A percentile compares a stretch with the other conserved stretches of the same genome.
phyloP scores from a whole-genome alignment of 2,329 filamentous ascomycete species.

The Hymenoscyphus fructigenus region DNA sequence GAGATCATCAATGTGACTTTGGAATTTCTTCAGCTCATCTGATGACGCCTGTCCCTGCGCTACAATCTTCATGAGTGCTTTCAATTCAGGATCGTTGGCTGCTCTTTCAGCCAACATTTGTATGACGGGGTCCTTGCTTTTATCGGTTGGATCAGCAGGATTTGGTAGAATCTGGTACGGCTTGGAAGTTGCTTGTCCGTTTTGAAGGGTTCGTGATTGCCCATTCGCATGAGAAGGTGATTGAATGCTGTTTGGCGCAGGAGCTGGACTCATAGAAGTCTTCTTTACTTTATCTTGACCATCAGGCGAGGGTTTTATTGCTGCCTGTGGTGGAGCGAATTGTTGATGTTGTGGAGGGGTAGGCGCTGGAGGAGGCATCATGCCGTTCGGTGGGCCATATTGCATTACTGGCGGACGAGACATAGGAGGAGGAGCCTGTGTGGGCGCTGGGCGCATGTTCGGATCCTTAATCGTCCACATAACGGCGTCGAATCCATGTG shows the following conservation, averaged over 20 bases:
- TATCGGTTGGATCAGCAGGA: constrained; percentile 30
- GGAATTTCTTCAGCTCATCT: constrained; percentile 72
- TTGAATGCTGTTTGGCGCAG: constrained; percentile 12
- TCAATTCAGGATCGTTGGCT: constrained; percentile 68
- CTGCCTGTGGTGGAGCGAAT: constrained; percentile 30
- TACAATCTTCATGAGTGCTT: constrained; percentile 80
- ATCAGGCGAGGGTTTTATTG: constrained; percentile 27
- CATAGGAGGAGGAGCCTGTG: constrained; percentile 36
- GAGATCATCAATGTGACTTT: constrained; percentile 77
- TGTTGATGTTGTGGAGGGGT: constrained; percentile 36
- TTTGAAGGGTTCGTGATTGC: constrained; percentile 13
- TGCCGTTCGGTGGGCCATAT: constrained; percentile 63
- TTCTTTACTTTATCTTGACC: constrained; percentile 24
- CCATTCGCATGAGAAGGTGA: constrained; percentile 1
- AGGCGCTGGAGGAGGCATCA: constrained; percentile 54
- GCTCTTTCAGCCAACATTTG: constrained; percentile 75
- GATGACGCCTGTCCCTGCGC: constrained; percentile 71
- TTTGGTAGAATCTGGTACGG: not conserved
- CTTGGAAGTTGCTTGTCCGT: constrained; percentile 10
- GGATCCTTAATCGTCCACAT: constrained; percentile 71
- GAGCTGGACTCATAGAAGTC: constrained; percentile 17
- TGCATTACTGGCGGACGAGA: constrained; percentile 58
- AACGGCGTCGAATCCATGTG: constrained; percentile 74
- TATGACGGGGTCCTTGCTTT: constrained; percentile 72
- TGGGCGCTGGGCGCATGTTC: constrained; percentile 45